Base-by-base conservation (phyloP, 176 grass and related monocot genomes). In the Zoysia pacifica region DNA sequence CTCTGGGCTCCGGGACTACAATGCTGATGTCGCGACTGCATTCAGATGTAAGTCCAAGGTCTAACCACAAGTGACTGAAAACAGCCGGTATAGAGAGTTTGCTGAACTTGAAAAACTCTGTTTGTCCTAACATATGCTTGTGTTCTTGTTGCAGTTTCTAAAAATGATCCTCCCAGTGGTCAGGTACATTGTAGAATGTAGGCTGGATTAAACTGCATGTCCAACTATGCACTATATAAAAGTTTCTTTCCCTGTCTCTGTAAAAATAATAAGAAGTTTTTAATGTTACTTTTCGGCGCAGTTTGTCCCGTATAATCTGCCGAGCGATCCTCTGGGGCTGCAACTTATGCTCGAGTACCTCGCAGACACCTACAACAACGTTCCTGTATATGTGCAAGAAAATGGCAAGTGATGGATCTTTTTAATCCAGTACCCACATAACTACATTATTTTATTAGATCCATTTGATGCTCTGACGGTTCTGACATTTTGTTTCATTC, bases 331-430 rank as follows among this genome's bases (percentile, higher is more conserved):
- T 4, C 46, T 80, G 12, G 94, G 94, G 20, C 70, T 97, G 67
- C 81, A 90, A 67, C 49, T 8, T 56, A 76, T 90, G 70, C 87
- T 98, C 14, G 75, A 93, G 67, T 84, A 93, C 82, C 62, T 98
- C 36, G 73, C 37, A 43, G 67, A 86, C 66, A 80, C 64, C 42
- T 98, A 98, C 67, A 73, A 28, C 28, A 28, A 46, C 46, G 52
- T 91, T 82, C 92, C 90, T 69, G 81, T 93, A 60, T 98, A 93
- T 83, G 9, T 98, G 2, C 87, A 98, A 79, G 95, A 98, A 87
- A 98, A 94, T 81, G 92, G 92, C 83, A 75, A 85, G 2, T 28
- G 28, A 28, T 28, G 28, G 28, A 65, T 5, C 19, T 63, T 60
- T 2, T 20, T 28, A 5, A 18, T 56, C 1, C 9, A 78, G 16